phyloP scores from a whole-genome alignment of 2,329 filamentous ascomycete genomes.

The Penicillium thymicola region DNA sequence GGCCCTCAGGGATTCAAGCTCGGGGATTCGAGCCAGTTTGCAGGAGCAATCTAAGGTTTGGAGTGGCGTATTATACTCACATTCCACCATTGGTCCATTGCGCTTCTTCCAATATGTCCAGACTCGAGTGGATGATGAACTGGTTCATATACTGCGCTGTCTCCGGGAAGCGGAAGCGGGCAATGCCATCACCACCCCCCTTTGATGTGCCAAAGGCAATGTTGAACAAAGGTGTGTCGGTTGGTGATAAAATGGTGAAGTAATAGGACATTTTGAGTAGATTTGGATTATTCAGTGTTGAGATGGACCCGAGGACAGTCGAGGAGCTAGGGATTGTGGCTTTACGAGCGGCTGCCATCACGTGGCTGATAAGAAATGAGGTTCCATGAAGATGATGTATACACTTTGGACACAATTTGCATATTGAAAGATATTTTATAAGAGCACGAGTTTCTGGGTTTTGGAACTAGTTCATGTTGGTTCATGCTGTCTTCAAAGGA shows the following conservation, averaged over 20 bases:
- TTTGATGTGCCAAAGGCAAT: constrained; percentile 97
- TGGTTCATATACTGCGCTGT: constrained; percentile 93
- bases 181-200: constrained; percentile 86
- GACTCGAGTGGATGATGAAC: constrained; percentile 89
- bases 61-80: constrained; percentile 47
- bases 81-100: constrained; percentile 88
- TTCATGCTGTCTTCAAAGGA: background rate
- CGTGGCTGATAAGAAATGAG: constrained; percentile 17
- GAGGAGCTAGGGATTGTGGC: constrained; percentile 4
- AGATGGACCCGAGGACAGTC: background rate
- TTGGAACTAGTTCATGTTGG: background rate
- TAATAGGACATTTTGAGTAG: constrained; percentile 82
- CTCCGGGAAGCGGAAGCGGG: constrained; percentile 85
- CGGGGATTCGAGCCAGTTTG: background rate
- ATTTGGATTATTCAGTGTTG: constrained; percentile 2
- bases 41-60: background rate
- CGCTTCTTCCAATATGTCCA: constrained; percentile 94
- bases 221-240: constrained; percentile 94
- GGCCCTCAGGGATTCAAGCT: background rate
- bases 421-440: background rate
- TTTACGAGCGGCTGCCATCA: constrained; percentile 10
- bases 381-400: background rate
- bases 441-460: fast-evolving
- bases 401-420: background rate
- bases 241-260: constrained; percentile 92